Conservation (phyloP, 2,329 filamentous ascomycete species). For the Colletotrichum caudatum region DNA sequence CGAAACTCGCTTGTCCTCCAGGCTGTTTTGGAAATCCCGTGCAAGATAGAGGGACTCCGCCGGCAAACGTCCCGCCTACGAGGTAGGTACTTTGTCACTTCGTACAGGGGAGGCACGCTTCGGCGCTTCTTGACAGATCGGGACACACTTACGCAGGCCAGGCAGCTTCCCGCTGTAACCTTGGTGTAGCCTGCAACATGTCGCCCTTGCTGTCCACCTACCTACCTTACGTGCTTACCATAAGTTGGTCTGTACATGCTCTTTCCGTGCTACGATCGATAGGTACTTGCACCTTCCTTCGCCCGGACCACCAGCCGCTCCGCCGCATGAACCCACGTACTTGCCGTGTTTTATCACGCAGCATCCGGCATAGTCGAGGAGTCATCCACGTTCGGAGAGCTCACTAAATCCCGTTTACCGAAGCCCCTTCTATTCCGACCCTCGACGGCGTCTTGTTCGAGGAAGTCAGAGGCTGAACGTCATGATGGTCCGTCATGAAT, state of each 20-base stretch:
- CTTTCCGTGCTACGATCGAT: neutral
- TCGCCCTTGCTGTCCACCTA: slow-evolving; percentile 1
- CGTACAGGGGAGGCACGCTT: slow-evolving; percentile 1
- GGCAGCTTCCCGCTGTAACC: slow-evolving; percentile 32
- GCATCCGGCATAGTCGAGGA: slow-evolving; percentile 28
- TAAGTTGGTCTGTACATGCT: neutral
- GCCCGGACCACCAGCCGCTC: slow-evolving; percentile 33
- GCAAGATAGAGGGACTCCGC: slow-evolving; percentile 24
- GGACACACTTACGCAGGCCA: neutral
- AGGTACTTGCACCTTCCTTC: slow-evolving; percentile 5
- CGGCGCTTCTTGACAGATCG: neutral
- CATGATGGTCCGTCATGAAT: neutral
- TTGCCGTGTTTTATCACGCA: slow-evolving; percentile 39
- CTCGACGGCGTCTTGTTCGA: neutral
- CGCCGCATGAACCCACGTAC: slow-evolving; percentile 37
- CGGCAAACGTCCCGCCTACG: slow-evolving; percentile 22
- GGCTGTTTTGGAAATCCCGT: slow-evolving; percentile 49
- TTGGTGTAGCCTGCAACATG: slow-evolving; percentile 22
- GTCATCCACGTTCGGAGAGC: neutral
- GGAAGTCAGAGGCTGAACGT: neutral
- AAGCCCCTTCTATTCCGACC: neutral
- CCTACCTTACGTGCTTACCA: neutral
- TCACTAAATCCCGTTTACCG: neutral
- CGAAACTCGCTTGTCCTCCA: slow-evolving; percentile 57
- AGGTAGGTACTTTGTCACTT: slow-evolving; percentile 1